phyloP scores from a whole-genome alignment of 371 early-diverging fungal species.

The Saksenaea vasiformis region DNA sequence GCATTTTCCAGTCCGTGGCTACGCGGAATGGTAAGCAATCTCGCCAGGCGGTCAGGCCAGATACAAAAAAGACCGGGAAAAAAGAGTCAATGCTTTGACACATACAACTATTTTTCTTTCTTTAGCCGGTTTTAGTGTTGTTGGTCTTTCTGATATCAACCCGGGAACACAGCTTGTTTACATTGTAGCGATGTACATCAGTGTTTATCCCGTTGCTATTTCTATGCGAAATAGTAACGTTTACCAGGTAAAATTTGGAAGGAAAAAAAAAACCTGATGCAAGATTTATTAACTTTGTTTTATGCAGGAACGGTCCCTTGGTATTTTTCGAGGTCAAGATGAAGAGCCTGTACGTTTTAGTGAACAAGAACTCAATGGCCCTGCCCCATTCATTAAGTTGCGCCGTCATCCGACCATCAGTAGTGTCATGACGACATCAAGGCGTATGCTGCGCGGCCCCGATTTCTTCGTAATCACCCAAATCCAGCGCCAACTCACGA shows the following conservation, averaged over 20 bases:
- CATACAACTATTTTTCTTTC: neutral
- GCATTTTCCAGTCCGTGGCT: conserved; percentile 41
- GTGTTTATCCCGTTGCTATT: conserved; percentile 39
- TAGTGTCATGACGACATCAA: conserved; percentile 40
- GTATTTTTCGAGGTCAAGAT: conserved; percentile 42
- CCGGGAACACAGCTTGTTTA: conserved; percentile 33
- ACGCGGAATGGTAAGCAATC: conserved; percentile 42
- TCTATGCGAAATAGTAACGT: conserved; percentile 45
- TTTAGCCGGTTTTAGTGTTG: conserved; percentile 32
- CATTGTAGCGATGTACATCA: conserved; percentile 42
- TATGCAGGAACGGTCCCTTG: conserved; percentile 47
- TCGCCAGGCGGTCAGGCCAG: too few species aligned
- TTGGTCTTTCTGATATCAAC: conserved; percentile 31
- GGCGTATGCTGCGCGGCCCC: conserved; percentile 30
- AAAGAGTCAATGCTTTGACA: neutral
- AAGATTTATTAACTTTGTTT: neutral
- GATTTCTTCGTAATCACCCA: conserved; percentile 48
- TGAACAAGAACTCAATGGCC: conserved; percentile 17
- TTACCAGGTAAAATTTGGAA: conserved; percentile 40
- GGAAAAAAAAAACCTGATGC: neutral
- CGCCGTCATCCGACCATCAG: conserved; percentile 3
- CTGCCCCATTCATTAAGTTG: conserved; percentile 31
- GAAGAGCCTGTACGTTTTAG: conserved; percentile 25
- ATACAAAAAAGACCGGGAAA: too few species aligned
- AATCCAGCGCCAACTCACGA: conserved; percentile 44